Percentiles rank a stretch among this genome's conserved stretches.
phyloP scores from a whole-genome alignment of 2,329 filamentous ascomycete genomes.

The Penicillium sp. region DNA sequence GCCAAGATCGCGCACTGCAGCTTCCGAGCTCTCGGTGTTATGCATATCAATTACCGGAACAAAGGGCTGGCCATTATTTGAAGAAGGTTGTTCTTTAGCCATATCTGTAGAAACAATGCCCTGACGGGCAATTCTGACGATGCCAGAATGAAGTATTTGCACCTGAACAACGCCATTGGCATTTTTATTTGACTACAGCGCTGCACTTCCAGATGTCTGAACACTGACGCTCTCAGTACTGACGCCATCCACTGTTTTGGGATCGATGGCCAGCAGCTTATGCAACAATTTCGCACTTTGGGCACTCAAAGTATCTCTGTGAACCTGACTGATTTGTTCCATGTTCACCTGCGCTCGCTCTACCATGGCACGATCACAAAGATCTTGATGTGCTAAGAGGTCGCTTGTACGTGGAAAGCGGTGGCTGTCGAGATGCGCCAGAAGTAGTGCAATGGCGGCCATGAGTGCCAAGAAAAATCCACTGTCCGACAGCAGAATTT shows the following conservation, averaged over 20 bases:
- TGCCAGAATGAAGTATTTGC: constrained; percentile 47
- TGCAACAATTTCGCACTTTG: constrained; percentile 21
- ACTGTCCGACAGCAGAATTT: constrained; percentile 24
- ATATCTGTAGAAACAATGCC: background rate
- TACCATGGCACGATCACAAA: constrained; percentile 42
- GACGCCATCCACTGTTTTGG: constrained; percentile 3
- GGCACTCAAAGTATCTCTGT: constrained; percentile 32
- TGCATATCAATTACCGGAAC: background rate
- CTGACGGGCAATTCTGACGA: constrained; percentile 35
- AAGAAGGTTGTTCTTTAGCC: background rate
- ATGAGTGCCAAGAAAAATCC: constrained; percentile 30
- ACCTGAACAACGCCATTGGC: constrained; percentile 32
- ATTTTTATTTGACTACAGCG: background rate
- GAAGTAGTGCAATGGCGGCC: constrained; percentile 24
- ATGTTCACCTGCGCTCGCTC: constrained; percentile 41
- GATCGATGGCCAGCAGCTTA: constrained; percentile 20
- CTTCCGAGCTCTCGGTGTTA: background rate
- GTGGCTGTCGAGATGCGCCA: constrained; percentile 28
- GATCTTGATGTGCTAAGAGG: constrained; percentile 39
- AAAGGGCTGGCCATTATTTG: constrained; percentile 18
- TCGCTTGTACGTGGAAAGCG: background rate
- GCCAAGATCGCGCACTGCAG: background rate
- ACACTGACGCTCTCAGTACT: background rate
- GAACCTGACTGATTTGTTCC: constrained; percentile 25
- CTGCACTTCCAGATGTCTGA: background rate